Conservation (phyloP, 495 filamentous ascomycete genomes). For the Podospora tetraspora region DNA sequence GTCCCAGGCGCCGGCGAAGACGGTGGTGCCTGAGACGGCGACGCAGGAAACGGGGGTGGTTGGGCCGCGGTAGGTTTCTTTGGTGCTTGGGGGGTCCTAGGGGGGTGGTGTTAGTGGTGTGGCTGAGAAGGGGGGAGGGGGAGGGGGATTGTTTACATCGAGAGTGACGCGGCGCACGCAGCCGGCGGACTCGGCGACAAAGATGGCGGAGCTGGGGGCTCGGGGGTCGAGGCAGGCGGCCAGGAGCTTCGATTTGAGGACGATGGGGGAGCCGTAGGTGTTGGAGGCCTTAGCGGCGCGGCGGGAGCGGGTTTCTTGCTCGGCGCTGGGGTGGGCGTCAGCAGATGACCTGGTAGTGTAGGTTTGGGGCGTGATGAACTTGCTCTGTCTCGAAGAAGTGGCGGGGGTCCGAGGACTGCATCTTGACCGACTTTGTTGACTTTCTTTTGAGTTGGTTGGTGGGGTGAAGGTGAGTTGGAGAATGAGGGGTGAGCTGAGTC, state of each 20-base stretch:
- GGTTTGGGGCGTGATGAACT: slow-evolving; percentile 16
- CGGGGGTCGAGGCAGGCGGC: slow-evolving; percentile 66
- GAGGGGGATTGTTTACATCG: slow-evolving; percentile 53
- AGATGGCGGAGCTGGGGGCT: slow-evolving; percentile 52
- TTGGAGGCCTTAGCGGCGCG: slow-evolving; percentile 78
- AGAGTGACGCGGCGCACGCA: slow-evolving; percentile 65
- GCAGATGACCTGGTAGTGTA: no score
- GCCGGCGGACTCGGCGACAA: slow-evolving; percentile 79
- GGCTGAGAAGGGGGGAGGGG: not conserved
- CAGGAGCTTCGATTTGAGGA: slow-evolving; percentile 77
- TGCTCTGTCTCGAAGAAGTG: slow-evolving; percentile 91
- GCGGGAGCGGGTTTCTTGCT: slow-evolving; percentile 64
- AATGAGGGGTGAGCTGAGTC: not conserved
- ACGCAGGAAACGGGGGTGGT: slow-evolving; percentile 73
- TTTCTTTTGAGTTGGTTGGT: not conserved
- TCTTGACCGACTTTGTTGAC: slow-evolving; percentile 12
- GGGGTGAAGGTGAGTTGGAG: not conserved
- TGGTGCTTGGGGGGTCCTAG: slow-evolving; percentile 30
- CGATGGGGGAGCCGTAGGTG: slow-evolving; percentile 73
- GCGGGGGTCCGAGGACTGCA: slow-evolving; percentile 35
- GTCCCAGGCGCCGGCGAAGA: slow-evolving; percentile 93
- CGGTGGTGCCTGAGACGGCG: slow-evolving; percentile 50
- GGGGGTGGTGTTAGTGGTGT: not conserved
- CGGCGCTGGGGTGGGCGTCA: slow-evolving; percentile 48
- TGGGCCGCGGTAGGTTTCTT: slow-evolving; percentile 60